phyloP scores from a whole-genome alignment of 192 early-diverging fungal genomes.

The Backusella tuberculispora region DNA sequence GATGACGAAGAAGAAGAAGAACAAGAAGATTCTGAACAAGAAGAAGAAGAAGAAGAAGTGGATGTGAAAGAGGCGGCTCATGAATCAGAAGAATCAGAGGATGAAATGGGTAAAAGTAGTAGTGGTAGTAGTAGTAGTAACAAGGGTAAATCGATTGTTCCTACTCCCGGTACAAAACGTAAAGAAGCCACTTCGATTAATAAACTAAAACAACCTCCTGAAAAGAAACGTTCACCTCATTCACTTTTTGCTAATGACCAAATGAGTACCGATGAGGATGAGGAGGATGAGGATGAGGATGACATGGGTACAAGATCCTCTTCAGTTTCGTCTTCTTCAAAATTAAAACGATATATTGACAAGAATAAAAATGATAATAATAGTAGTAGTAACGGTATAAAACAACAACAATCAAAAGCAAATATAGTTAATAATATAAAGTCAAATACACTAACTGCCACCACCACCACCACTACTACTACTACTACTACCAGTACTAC shows the following conservation, averaged over 20 bases:
- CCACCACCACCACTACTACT: background rate
- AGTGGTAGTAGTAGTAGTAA: background rate
- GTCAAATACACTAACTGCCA: background rate
- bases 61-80: background rate
- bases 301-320: conserved; percentile 26
- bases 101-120: conserved; percentile 9
- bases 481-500: too few species aligned
- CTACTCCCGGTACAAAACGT: background rate
- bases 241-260: conserved; percentile 27
- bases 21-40: background rate
- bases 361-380: background rate
- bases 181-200: background rate
- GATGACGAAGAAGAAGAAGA: conserved; percentile 26
- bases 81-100: conserved; percentile 20
- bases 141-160: background rate
- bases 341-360: background rate
- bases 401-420: background rate
- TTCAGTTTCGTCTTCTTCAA: background rate
- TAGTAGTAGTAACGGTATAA: background rate
- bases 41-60: conserved; percentile 24
- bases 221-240: conserved; percentile 4
- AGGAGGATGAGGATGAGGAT: conserved; percentile 26
- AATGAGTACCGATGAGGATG: conserved; percentile 18
- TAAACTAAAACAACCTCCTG: conserved; percentile 12
- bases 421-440: background rate